Base-by-base conservation (phyloP, 2,329 filamentous ascomycete species). In the Fusarium virguliforme region DNA sequence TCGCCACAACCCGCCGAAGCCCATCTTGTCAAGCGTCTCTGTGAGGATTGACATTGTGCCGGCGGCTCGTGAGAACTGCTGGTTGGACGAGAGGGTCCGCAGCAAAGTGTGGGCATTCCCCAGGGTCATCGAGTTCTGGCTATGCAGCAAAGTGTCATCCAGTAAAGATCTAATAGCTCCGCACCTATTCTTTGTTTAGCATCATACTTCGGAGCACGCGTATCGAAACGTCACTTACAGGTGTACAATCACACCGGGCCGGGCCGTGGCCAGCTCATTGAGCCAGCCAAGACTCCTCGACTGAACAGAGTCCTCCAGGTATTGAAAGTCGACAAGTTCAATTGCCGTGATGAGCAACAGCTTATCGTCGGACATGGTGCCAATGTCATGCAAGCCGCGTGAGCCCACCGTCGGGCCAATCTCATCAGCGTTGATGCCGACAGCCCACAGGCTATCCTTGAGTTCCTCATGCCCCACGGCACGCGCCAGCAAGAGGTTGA, bases 301-400 rank as follows among this genome's bases (percentile, higher is more conserved):
- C 76, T 92, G 90, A 18, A 90, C 84, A 2, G 83, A 82, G 62
- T 92, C 89, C 63, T 92, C 90, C 8, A 91, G 81, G 63, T 87
- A 87, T 62, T 88, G 86, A 74, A 92, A 92, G 75, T 92, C 90
- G 9, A 92, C 86, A 43, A 92, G 82, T 74, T 88, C 86, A 61
- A 92, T 89, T 1, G 88, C 88, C 4, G 88, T 88, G 67, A 88
- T 89, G 6, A 92, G 83, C 15, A 92, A 79, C 12, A 92, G 76
- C 65, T 91, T 88, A 70, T 88, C 87, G 67, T 92, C 89, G 59
- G 85, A 86, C 73, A 90, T 83, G 18, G 81, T 80, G 6, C 82
- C 79, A 22, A 87, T 76, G 35, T 78, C 73, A 5, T 75, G 75
- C 4, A 75, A 62, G 10, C 78, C 73, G 8, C 73, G 75, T n/a